Evolutionary conservation across 2,329 filamentous ascomycete genomes (phyloP), one percentile per base, ranked within the genome.

Genomic region (Talaromyces sp.): DNA sequence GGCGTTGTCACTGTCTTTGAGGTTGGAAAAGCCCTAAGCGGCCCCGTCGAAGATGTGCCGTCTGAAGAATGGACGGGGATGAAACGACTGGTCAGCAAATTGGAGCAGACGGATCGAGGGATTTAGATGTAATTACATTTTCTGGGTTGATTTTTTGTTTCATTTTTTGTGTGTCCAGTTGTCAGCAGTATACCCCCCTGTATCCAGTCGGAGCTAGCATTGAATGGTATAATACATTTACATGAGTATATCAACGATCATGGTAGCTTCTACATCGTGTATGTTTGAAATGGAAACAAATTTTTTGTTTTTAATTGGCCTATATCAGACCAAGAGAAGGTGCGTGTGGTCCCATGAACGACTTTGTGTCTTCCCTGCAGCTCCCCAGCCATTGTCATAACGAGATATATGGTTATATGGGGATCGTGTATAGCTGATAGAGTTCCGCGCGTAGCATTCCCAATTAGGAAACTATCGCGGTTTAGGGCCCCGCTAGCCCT

Each of bases 1-100:
- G 93, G 93, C 11, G 87, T 92, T 1, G 82, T 97, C 25, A 96
- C 90, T 0, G 86, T 99, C 8, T 99, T 98, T 71, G 95, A 99
- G 77, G 93, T 99, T 27, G 78, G 78, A 30, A 78, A 61, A 88
- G 92, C 27, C 80, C 83, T 69, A 86, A 93, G 66, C 74, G 92
- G 93, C 28, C 93, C 92, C n/a, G 88, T 89, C 67, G 95, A 98
- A 70, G 84, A 86, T 36, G 83, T 91, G 44, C 89, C 90, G 73
- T 87, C 86, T 58, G 95, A 99, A 70, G 93, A 98, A 74, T 99
- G 95, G 93, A 85, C 89, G 6, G 90, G 85, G 39, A 90, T 99
- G 67, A 98, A 97, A 86, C 93, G 92, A 76, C 80, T 97, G 71
- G 85, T 97, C 27, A 88, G 85, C 49, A 85, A 88, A 69, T 77